These are phyloP conservation scores for Globisporangium solare DNA, from an alignment of 352 stramenopile species.

Conservation along the genomic window DNA sequence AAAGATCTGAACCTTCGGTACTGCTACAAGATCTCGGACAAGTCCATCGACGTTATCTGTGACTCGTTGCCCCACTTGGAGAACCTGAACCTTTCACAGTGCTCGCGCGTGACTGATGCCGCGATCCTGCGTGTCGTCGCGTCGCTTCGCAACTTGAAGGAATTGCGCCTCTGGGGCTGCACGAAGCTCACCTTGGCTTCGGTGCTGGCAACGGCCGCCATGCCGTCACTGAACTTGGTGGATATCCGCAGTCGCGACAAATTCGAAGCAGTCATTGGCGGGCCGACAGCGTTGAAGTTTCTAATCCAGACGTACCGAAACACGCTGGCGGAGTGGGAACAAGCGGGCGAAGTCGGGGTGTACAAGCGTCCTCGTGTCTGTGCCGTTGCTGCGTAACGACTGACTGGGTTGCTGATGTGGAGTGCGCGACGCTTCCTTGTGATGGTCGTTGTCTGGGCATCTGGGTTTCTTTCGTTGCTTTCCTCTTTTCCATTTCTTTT, in stretches of 20 bases:
- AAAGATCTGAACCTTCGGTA: constrained; percentile 79
- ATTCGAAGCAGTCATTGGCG: constrained; percentile 73
- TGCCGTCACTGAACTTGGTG: constrained; percentile 58
- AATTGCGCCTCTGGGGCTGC: constrained; percentile 80
- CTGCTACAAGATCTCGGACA: constrained; percentile 84
- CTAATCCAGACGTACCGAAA: constrained; percentile 73
- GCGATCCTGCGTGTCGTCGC: constrained; percentile 56
- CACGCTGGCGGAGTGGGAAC: constrained; percentile 66
- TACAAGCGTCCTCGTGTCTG: constrained; percentile 62
- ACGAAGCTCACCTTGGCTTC: constrained; percentile 71
- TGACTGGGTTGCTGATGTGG: constrained; percentile 1
- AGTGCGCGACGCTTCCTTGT: constrained; percentile 11
- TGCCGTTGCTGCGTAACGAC: constrained; percentile 48
- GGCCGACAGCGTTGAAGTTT: constrained; percentile 66
- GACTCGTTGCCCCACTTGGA: constrained; percentile 35
- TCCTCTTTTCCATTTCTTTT: constrained; percentile 11
- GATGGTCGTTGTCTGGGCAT: constrained; percentile 1
- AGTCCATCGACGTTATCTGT: constrained; percentile 50
- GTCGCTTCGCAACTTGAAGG: constrained; percentile 48
- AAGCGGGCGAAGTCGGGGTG: constrained; percentile 59
- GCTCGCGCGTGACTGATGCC: constrained; percentile 67
- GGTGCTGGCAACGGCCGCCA: constrained; percentile 55
- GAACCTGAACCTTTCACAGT: constrained; percentile 82
- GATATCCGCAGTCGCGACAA: constrained; percentile 79
- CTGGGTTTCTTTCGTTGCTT: constrained; percentile 8